Base-by-base conservation (phyloP, 768 basidiomycete species). In the Pisolithus orientalis region DNA sequence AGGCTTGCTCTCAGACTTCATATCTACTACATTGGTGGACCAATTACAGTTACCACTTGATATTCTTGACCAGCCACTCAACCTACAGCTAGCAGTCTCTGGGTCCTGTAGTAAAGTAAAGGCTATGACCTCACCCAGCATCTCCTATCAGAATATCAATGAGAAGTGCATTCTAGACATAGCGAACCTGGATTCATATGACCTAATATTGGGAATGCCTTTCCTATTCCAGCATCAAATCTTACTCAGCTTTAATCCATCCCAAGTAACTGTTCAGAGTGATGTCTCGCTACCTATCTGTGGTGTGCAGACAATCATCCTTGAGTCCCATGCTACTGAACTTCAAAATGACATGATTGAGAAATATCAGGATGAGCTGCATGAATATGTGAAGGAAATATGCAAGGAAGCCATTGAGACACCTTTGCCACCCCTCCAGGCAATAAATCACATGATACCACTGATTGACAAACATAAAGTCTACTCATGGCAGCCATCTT, bases 381-480 rank as follows among this genome's bases (percentile, higher is more conserved):
- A 43, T 0, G 40, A 60, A 29, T 64, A 71, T 51, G 61, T 67
- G 0, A 28, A 49, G 24, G 60, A 61, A 1, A 49, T 66, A 1
- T 72, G 65, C 43, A 59, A 39, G 51, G 21, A 55, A 5, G 65
- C 61, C 0, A 53, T 47, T 10, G 66, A 72, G 10, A 70, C 66
- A 0, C 61, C 60, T 0, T 44, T 74, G 7, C 67, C 66, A 0
- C 67, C 65, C 0, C 51, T 69, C 0, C 51, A 70, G 0, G 65
- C 39, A 0, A 69, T 74, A 21, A 74, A 73, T 49, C 69, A 74
- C 54, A 39, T 39, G 0, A 74, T 74, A 6, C 68, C 68, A 0
- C 31, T 73, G 1, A 66, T 65, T n/a, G 68, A 73, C 40, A 57
- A 62, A 38, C 42, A 39, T 3, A 64, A 65, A 44, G 45, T 62